Percentiles rank a stretch among this genome's conserved stretches.
Evolutionary conservation across 108 stramenopile genomes (phyloP).

Genomic region (Cyclotella baltica): DNA sequence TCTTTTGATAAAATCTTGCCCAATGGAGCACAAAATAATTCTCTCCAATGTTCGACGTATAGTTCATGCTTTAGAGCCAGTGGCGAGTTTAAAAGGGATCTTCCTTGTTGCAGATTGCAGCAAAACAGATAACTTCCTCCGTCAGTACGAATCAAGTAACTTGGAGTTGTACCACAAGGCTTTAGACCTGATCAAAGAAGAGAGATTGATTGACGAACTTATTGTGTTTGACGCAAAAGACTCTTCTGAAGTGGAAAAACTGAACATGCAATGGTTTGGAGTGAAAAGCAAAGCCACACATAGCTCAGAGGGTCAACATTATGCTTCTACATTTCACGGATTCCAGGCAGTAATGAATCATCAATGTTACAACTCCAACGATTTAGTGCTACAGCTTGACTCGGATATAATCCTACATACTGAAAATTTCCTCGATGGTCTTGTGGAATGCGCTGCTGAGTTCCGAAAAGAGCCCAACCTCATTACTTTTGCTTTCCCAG

Average conservation of each 20-base stretch:
- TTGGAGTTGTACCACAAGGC: neutral
- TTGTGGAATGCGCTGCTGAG: slow-evolving; percentile 1
- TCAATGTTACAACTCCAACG: neutral
- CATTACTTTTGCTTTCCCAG: slow-evolving; percentile 23
- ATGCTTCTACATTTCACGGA: slow-evolving; percentile 13
- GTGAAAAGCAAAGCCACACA: slow-evolving; percentile 8
- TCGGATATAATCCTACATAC: slow-evolving; percentile 25
- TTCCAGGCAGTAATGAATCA: slow-evolving; percentile 4
- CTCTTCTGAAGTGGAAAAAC: neutral
- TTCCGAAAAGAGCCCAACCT: slow-evolving; percentile 5
- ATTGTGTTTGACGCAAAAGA: slow-evolving; percentile 20
- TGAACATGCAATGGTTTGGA: slow-evolving; percentile 23
- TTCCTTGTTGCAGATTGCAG: slow-evolving; percentile 1
- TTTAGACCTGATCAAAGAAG: slow-evolving; percentile 4
- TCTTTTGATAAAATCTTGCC: slow-evolving; percentile 14
- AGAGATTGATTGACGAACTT: slow-evolving; percentile 11
- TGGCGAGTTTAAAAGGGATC: slow-evolving; percentile 6
- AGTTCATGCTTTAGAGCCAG: slow-evolving; percentile 7
- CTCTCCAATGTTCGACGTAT: slow-evolving; percentile 14
- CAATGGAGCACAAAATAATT: slow-evolving; percentile 14
- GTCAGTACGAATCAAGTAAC: slow-evolving; percentile 8
- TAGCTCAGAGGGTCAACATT: slow-evolving; percentile 18
- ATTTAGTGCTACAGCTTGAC: slow-evolving; percentile 23
- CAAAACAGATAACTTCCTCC: slow-evolving; percentile 8
- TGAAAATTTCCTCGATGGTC: neutral